phyloP scores from a whole-genome alignment of 2,329 filamentous ascomycete species.

The Calonectria leucothoes region DNA sequence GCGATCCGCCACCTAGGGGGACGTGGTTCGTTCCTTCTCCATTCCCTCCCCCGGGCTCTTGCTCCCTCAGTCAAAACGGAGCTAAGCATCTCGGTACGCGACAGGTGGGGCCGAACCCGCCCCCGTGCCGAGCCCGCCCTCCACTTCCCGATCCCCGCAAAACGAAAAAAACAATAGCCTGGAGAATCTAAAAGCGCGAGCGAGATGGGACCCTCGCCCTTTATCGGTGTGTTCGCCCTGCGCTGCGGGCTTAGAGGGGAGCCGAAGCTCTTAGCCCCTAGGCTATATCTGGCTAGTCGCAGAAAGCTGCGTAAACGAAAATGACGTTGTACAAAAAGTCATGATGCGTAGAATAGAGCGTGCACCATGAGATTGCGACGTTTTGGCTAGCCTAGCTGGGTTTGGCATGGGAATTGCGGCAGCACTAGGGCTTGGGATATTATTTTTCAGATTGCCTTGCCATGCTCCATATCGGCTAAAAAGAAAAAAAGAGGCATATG shows the following conservation, averaged over 20 bases:
- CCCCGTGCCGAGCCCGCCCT: slow-evolving; percentile 8
- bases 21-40: neutral
- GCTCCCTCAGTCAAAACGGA: neutral
- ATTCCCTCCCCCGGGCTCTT: neutral
- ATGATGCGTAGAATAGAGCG: neutral
- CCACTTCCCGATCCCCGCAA: slow-evolving; percentile 23
- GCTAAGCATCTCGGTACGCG: neutral
- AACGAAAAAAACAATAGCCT: neutral
- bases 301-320: neutral
- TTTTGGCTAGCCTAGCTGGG: too few relatives aligned
- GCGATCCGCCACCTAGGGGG: neutral
- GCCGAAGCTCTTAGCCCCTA: neutral
- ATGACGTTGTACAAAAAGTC: neutral
- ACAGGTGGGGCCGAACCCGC: slow-evolving; percentile 14
- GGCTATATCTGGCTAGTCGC: neutral
- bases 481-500: neutral
- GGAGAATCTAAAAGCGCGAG: neutral
- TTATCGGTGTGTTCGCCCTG: neutral
- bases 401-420: neutral
- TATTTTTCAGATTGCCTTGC: too few relatives aligned
- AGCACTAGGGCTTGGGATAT: neutral
- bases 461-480: neutral
- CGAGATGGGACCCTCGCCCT: neutral
- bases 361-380: neutral
- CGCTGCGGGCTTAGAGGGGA: neutral